Base-by-base conservation (phyloP, 495 filamentous ascomycete genomes). In the Filosporella fistucella region DNA sequence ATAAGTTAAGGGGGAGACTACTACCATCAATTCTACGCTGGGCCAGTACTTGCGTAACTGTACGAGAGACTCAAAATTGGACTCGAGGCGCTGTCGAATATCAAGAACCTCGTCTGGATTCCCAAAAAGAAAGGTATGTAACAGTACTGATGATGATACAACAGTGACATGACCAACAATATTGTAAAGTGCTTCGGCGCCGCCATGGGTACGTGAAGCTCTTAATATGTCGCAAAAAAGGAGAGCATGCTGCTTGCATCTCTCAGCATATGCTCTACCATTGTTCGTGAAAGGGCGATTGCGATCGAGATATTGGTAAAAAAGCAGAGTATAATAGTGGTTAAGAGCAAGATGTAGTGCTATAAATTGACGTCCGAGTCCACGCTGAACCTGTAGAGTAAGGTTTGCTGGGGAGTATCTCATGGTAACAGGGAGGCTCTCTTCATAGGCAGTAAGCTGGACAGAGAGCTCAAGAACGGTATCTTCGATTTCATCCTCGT, bases 91-190 rank as follows among this genome's bases (percentile, higher is more conserved):
- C 22, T 18, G 13, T 47, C 49, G 49, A 25, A 56, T 56, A 32
- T 59, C 43, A 8, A 38, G 24, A 21, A 63, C 25, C 45, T 65
- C 62, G 23, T 55, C 28, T 20, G 22, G 32, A 42, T 42, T 48
- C 1, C 62, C 62, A 55, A 65, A 57, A 3, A 65, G 36, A n/a
- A 59, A 48, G 5, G 62, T 58, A 34, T 65, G 62, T 1, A 65
- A 43, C n/a, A 63, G 24, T 2, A 53, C 50, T 1, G 50, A 61
- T 4, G 62, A 65, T 17, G 60, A 65, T 14, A 63, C 60, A n/a
- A 65, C 55, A 2, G 62, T 62, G 50, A 64, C 60, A 47, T 64
- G 62, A 4, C 58, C 56, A 20, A 62, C 54, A 49, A 62, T 62
- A 16, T 62, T 51, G 39, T 64, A 60, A 14, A 64, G 26, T n/a